phyloP scores from a whole-genome alignment of 129 eudicot species.

The Pseudognaphalium luteoalbum region DNA sequence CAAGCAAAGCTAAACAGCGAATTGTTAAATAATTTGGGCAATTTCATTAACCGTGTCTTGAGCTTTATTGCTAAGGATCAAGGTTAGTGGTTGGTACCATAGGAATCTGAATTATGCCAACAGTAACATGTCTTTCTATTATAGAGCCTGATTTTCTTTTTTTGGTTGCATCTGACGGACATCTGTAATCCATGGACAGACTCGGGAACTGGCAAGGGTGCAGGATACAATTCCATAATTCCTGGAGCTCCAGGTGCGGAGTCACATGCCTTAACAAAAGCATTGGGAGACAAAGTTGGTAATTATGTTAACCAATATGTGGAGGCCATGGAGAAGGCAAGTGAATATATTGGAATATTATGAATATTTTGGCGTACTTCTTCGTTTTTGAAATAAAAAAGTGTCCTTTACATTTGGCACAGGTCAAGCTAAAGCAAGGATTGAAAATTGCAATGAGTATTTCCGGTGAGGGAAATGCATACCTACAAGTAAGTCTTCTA shows the following conservation, averaged over 20 bases:
- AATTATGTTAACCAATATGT: slow-evolving; percentile 69
- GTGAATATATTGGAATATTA: slow-evolving; percentile 16
- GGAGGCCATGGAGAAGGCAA: slow-evolving; percentile 93
- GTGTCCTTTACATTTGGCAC: slow-evolving; percentile 13
- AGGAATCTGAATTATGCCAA: not conserved
- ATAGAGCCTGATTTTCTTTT: not conserved
- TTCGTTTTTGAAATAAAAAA: slow-evolving; percentile 6
- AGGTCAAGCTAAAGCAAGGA: slow-evolving; percentile 96
- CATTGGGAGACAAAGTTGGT: slow-evolving; percentile 73
- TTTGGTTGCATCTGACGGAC: slow-evolving; percentile 15
- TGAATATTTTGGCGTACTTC: not conserved
- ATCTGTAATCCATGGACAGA: slow-evolving; percentile 31
- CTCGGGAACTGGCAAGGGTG: slow-evolving; percentile 47
- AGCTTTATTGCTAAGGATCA: slow-evolving; percentile 92
- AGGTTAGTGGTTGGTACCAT: slow-evolving; percentile 44
- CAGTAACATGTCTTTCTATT: slow-evolving; percentile 3
- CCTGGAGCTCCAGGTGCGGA: slow-evolving; percentile 83
- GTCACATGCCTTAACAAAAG: slow-evolving; percentile 59
- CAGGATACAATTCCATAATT: slow-evolving; percentile 76
- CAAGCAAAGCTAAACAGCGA: slow-evolving; percentile 90
- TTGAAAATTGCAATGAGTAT: slow-evolving; percentile 75
- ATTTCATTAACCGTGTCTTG: slow-evolving; percentile 89
- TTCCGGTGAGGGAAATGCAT: slow-evolving; percentile 89
- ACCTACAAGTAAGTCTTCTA: slow-evolving; percentile 64
- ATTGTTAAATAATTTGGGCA: slow-evolving; percentile 78